Base-by-base conservation (phyloP, 2,329 filamentous ascomycete species). In the Talaromyces albobiverticillius region DNA sequence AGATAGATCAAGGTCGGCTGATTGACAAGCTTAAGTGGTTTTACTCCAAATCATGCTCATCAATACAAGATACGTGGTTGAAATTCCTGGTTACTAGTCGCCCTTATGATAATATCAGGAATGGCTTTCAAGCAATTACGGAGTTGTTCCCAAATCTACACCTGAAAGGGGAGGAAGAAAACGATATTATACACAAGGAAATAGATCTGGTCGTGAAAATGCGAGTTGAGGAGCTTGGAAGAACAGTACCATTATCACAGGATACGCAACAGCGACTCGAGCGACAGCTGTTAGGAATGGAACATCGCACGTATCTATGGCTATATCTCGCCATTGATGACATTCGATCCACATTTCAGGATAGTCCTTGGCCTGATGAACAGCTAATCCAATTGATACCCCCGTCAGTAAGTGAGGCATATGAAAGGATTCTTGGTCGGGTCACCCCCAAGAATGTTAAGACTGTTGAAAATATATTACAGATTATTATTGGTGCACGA, bases 251-350 rank as follows among this genome's bases (percentile, higher is more conserved):
- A 5, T 63, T 70, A 8, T 41, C 32, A 2, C 23, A 49, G 1
- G 43, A 61, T 0, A 51, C 67, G 3, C 53, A 57, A 8, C 22
- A 47, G 2, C 29, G 54, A 3, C 58, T 74, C 10, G 20, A 56
- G 3, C 46, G 64, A 3, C 49, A 63, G 6, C 62, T 77, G 0
- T 65, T 60, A n/a, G 2, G 41, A n/a, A 61, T 66, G 45, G 46
- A 63, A 1, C 60, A 73, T 22, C 62, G 67, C 9, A 77, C 71
- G 1, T 76, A 76, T 55, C 64, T 76, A 0, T 76, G 73, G 73
- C 62, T 75, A 1, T 52, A 64, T 54, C 64, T 74, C 0, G 70
- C 60, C 0, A 58, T 76, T 2, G 57, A 67, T 9, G 58, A 70
- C 3, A 65, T 75, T 26, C 41, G 54, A 3, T 59, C 26, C 32